phyloP scores from a whole-genome alignment of 2,329 filamentous ascomycete species.

The Fusarium phyllophilum region DNA sequence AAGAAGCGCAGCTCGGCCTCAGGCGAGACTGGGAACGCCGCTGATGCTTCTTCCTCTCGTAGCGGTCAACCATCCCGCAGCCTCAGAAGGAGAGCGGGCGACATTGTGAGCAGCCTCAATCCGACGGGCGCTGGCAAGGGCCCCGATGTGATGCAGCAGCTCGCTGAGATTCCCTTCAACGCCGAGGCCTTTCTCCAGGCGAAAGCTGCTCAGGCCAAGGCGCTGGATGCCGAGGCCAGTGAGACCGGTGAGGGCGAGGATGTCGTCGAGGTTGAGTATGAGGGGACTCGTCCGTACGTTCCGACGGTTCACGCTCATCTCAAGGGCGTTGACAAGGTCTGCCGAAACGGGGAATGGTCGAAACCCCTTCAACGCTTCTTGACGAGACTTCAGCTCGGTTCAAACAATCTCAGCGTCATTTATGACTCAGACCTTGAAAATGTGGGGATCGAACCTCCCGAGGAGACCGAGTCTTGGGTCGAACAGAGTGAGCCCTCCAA shows the following conservation, averaged over 20 bases:
- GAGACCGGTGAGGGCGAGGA: constrained; percentile 22
- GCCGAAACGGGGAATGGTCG: constrained; percentile 28
- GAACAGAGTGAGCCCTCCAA: constrained; percentile 21
- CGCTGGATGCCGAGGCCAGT: constrained; percentile 12
- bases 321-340: constrained; percentile 23
- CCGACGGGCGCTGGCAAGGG: constrained; percentile 1
- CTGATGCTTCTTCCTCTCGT: not conserved
- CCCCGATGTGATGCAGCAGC: constrained; percentile 8
- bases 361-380: constrained; percentile 26
- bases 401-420: constrained; percentile 16
- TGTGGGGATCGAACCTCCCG: constrained; percentile 21
- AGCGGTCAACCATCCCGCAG: not conserved
- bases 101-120: constrained; percentile 1
- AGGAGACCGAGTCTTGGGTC: constrained; percentile 22
- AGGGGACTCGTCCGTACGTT: not conserved
- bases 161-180: constrained; percentile 28
- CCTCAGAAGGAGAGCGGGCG: not conserved
- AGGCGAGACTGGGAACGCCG: not conserved
- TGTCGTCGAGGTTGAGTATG: not conserved
- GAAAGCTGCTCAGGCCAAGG: constrained; percentile 20
- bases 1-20: constrained; percentile 15
- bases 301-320: constrained; percentile 24
- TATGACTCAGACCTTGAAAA: constrained; percentile 29
- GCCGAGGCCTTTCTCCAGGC: constrained; percentile 13
- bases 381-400: constrained; percentile 22